Base-by-base conservation (phyloP, 352 stramenopile species). In the Globisporangium alternatum region DNA sequence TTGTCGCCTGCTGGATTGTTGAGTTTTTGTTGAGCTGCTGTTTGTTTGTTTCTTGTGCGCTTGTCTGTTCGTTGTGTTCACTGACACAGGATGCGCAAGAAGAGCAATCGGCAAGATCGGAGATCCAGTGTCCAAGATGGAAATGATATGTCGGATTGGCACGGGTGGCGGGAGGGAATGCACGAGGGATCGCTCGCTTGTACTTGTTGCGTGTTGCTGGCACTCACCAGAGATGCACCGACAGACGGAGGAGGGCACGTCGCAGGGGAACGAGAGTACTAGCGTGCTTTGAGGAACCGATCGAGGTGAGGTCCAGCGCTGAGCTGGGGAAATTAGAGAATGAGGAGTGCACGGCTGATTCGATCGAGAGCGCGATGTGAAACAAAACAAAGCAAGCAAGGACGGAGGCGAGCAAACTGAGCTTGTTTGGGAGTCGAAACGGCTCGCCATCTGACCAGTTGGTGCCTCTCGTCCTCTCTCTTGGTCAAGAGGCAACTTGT, bases 1-100 rank as follows among this genome's bases (percentile, higher is more conserved):
- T 39, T 55, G 51, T 56, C 9, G 48, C 8, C 33, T 13, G 45
- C 21, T n/a, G 48, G 48, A 35, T 31, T 56, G 49, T 55, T 39
- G 25, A 55, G 13, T 39, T n/a, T 21, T 21, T 39, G 33, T 39
- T 39, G 33, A 39, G 33, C 33, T 39, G 33, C n/a, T 53, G 45
- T 9, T 31, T 37, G 49, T 21, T 35, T 56, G 5, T n/a, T 22
- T 48, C 25, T 28, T 28, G 25, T 2, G 25, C 25, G 28, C 13
- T 56, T 56, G 49, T 53, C 47, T 17, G 10, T 21, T 52, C 25
- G 45, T 8, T 58, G 9, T 43, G 31, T 41, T 15, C 35, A 15
- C 35, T 41, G 8, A 12, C 12, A n/a, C 48, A 10, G 31, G 53
- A 43, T 30, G n/a, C 53, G 31, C 28, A 30, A 22, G 13, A 9